These are phyloP conservation scores for Penicillium arizonense DNA, from an alignment of 495 filamentous ascomycete genomes.

Conservation along the genomic window DNA sequence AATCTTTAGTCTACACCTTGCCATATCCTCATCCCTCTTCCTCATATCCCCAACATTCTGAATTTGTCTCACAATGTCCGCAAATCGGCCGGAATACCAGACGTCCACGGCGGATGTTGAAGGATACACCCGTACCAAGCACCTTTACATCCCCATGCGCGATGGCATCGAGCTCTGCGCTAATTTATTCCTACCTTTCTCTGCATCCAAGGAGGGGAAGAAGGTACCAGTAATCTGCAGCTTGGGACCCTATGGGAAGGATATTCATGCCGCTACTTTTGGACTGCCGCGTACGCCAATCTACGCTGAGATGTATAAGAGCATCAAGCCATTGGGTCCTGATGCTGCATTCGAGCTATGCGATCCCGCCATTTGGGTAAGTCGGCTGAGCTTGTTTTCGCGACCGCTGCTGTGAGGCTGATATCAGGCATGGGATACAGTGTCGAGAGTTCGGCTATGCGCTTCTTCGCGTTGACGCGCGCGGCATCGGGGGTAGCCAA, in stretches of 20 bases:
- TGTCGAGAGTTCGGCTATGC: slow-evolving; percentile 40
- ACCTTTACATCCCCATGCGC: slow-evolving; percentile 2
- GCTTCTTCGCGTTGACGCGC: slow-evolving; percentile 48
- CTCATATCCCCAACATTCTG: no score
- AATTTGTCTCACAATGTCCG: no score
- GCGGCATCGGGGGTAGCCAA: slow-evolving; percentile 48
- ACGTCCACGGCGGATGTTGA: not conserved
- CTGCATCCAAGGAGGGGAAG: not conserved
- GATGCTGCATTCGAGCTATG: not conserved
- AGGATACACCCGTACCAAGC: not conserved
- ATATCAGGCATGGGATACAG: not conserved
- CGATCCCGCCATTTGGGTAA: slow-evolving; percentile 2
- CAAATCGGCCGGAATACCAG: no score
- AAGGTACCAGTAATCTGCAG: slow-evolving; percentile 49
- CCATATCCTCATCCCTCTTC: no score
- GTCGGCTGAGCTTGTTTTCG: not conserved
- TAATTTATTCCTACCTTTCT: slow-evolving; percentile 7
- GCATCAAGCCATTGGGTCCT: slow-evolving; percentile 36
- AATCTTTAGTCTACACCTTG: no score
- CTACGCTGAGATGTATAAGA: slow-evolving; percentile 33
- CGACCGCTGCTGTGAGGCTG: no score
- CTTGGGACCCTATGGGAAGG: slow-evolving; percentile 60
- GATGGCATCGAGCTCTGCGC: slow-evolving; percentile 10
- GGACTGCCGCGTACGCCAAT: not conserved
- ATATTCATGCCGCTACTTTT: slow-evolving; percentile 33